Base-by-base conservation (phyloP, 768 basidiomycete species). In the Piloderma croceum region DNA sequence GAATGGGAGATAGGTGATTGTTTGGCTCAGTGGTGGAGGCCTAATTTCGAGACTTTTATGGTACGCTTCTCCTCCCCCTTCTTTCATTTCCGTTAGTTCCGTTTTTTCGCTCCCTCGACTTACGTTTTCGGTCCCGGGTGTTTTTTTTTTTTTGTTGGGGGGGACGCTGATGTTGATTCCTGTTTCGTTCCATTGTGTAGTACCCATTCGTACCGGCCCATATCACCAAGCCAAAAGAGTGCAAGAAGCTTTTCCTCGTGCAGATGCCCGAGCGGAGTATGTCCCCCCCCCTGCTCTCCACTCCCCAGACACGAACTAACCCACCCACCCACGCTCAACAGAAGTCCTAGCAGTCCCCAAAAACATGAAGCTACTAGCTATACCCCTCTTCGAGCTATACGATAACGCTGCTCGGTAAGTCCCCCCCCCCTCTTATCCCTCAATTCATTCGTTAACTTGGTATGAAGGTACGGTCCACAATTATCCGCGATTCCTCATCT, bases 31-130 rank as follows among this genome's bases (percentile, higher is more conserved):
- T 99, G 94, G 93, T 99, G 89, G 87, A 68, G 96, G 36, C 94
- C 94, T 0, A 96, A 96, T 57, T 99, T 96, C 51, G 96, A 99
- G 68, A 93, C 91, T 1, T 98, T 98, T 65, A 93, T 96, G 86
- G 93, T 94, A 51, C 54, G 84, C 73, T 6, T n/a, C 5, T 20
- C 32, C 21, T 24, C 24, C 22, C 25, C 38, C 25, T 31, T 7
- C 15, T 34, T 31, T 20, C 27, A 17, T n/a, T 37, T 17, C 37
- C 48, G 23, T 31, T 41, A 24, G 15, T 15, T 19, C 36, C 9
- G 0, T 38, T 42, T 39, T 25, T 29, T 34, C 33, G 18, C 6
- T n/a, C 20, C 40, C 43, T 39, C 36, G 24, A 39, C 39, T 38
- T 45, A 43, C 33, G 25, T 24, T 7, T 27, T 31, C 34, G n/a